Evolutionary conservation across 495 filamentous ascomycete genomes (phyloP), one percentile per base, ranked within the genome.

Genomic region (Penicillium lividum): DNA sequence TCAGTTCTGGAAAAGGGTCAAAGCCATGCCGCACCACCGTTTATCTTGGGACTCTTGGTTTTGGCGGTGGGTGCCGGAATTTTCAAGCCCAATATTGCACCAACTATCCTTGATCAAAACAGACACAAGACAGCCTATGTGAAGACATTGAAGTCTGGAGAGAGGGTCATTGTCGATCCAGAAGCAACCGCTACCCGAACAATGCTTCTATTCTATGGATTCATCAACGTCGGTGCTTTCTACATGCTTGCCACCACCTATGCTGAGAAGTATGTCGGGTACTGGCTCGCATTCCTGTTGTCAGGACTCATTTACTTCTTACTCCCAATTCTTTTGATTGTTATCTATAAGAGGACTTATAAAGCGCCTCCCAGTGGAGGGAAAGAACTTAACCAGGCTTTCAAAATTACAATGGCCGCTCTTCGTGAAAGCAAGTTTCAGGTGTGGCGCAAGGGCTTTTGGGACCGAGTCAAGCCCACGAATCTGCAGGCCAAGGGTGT

Each of bases 391-490:
- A 76, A 67, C n/a, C 77, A 82, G 58, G 80, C 86, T 16, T 78
- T 85, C 68, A 76, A 74, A 43, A 75, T 88, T 9, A 62, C 85
- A 15, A 61, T 69, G 22, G 77, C 80, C 25, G 82, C 82, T 55
- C 66, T 87, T 40, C 77, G 77, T 53, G 73, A 77, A 18, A 85
- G 81, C 36, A 85, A 85, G n/a, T 67, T 82, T 54, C 78, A 71
- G 53, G 63, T 88, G 7, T 83, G 83, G 65, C 78, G 80, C 4
- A 71, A 76, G 34, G 77, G 80, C 29, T 88, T 88, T 68, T 89
- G 81, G 78, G 81, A 91, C 6, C 65, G 80, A 3, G 89, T 85
- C 16, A 86, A 84, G 63, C 87, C 89, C 0, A 83, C 81, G 44
- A 68, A 78, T 46, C 77, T 89, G 49, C 76, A 75, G 10, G 73